Conservation (phyloP, 257 asterid genomes). For the Capsicum pubescens region DNA sequence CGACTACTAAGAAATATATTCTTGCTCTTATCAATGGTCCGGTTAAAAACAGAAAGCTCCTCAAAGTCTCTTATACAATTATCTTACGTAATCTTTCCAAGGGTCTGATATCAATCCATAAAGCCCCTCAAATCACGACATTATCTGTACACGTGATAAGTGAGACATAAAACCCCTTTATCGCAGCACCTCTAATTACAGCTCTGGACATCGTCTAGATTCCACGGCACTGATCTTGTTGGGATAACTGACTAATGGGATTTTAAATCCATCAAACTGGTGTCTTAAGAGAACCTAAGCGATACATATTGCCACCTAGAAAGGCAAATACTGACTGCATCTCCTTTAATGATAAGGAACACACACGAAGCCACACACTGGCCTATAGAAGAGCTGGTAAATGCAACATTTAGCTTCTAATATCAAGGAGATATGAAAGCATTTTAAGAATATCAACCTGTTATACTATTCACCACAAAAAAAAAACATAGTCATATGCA, state of each 20-base stretch:
- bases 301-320: not conserved
- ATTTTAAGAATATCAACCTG: not conserved
- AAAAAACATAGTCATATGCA: no score
- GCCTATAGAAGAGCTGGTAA: slow-evolving; percentile 1
- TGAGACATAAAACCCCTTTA: not conserved
- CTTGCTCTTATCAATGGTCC: not conserved
- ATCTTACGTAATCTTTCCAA: not conserved
- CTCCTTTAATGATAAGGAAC: not conserved
- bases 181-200: not conserved
- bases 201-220: not conserved
- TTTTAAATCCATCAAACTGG: not conserved
- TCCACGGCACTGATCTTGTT: not conserved
- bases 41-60: not conserved
- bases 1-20: not conserved
- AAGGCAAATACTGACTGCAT: not conserved
- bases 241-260: not conserved
- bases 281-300: not conserved
- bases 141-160: not conserved
- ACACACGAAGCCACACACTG: not conserved
- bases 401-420: not conserved
- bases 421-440: not conserved
- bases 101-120: not conserved
- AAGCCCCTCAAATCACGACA: not conserved
- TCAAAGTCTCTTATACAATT: not conserved
- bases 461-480: not conserved